Percentiles rank a stretch among this genome's conserved stretches.
Conservation (phyloP, 257 asterid genomes). For the Ajuga chamaepitys region DNA sequence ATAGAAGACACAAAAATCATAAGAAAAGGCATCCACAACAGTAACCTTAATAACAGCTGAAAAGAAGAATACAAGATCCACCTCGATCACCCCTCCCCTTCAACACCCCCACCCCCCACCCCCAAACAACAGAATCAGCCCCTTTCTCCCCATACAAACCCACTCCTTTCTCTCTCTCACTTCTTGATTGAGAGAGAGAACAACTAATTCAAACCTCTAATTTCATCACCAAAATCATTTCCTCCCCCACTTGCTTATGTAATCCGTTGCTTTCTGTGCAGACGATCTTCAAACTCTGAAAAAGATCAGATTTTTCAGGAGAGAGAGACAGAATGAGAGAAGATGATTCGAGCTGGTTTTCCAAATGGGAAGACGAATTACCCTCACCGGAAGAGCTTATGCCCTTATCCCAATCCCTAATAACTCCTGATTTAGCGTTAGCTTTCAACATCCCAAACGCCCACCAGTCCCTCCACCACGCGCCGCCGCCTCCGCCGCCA, state of each 20-base stretch:
- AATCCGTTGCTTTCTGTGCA: constrained; percentile 20
- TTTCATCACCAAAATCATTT: background rate
- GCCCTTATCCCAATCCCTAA: constrained; percentile 73
- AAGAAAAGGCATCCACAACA: constrained; percentile 26
- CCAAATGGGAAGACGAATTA: constrained; percentile 77
- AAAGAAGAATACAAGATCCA: constrained; percentile 79
- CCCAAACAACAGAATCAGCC: background rate
- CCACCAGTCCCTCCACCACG: constrained; percentile 16
- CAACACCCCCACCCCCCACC: background rate
- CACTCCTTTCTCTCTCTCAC: constrained; percentile 2
- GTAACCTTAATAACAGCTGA: constrained; percentile 53
- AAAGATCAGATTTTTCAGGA: background rate
- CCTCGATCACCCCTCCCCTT: constrained; percentile 62
- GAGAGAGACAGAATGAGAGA: constrained; percentile 47
- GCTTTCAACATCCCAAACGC: constrained; percentile 62
- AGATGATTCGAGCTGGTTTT: constrained; percentile 77
- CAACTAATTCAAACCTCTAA: background rate
- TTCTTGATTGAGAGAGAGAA: constrained; percentile 7
- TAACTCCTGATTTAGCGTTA: constrained; percentile 62
- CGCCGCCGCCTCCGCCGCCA: constrained; percentile 26
- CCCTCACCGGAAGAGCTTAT: constrained; percentile 77
- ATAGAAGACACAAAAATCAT: constrained; percentile 25
- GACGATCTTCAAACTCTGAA: constrained; percentile 11
- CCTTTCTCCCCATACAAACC: background rate
- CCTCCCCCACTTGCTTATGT: background rate